A percentile compares a stretch with the other conserved stretches of the same genome.
Conservation (phyloP, 1,284 basidiomycete genomes). For the Cystobasidium slooffiae region DNA sequence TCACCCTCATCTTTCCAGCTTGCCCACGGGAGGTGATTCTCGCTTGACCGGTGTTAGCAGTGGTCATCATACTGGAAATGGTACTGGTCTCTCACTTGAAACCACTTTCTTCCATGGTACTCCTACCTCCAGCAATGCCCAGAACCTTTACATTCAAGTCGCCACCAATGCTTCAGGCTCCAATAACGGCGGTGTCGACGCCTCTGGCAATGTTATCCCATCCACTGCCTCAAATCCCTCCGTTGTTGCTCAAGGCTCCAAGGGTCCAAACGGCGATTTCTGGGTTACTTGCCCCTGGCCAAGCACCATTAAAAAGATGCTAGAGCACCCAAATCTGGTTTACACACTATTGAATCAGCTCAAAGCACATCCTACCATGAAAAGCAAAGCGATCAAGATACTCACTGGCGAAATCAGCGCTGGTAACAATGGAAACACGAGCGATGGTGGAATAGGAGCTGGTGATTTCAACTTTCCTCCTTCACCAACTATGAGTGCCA, state of each 20-base stretch:
- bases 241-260: too few species aligned
- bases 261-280: background rate
- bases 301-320: constrained; percentile 18
- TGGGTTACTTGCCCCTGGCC: constrained; percentile 41
- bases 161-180: background rate
- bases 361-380: constrained; percentile 31
- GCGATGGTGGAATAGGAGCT: constrained; percentile 9
- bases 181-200: background rate
- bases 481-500: constrained; percentile 28
- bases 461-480: constrained; percentile 35
- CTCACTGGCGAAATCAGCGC: constrained; percentile 12
- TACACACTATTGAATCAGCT: constrained; percentile 15
- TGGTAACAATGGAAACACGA: background rate
- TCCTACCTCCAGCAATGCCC: constrained; percentile 30
- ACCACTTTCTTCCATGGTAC: constrained; percentile 35
- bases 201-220: background rate
- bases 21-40: background rate
- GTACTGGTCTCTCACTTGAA: constrained; percentile 2
- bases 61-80: background rate
- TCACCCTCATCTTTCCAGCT: too few species aligned
- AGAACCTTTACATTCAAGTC: constrained; percentile 41
- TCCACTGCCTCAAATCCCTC: too few species aligned
- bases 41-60: background rate
- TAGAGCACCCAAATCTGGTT: constrained; percentile 32
- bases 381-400: constrained; percentile 26